These are phyloP conservation scores for Entomophthora muscae DNA, from an alignment of 371 early-diverging fungal genomes.

Conservation along the genomic window DNA sequence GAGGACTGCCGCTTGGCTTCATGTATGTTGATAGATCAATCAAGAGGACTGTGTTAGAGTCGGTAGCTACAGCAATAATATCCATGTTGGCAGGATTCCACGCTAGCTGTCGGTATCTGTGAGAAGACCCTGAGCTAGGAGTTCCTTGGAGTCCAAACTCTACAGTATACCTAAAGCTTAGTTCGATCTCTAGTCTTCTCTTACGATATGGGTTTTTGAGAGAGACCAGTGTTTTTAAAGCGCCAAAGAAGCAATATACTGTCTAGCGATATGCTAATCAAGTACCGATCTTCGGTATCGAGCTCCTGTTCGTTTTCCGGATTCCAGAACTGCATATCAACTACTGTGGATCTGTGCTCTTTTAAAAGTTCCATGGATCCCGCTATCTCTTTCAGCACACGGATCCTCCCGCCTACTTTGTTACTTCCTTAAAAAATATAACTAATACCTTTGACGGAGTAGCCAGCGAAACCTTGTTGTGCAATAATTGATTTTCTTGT, in stretches of 20 bases:
- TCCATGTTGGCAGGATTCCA: background rate
- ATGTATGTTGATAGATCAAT: background rate
- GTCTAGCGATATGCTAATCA: background rate
- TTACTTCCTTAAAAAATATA: background rate
- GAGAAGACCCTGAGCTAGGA: background rate
- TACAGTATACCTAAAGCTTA: background rate
- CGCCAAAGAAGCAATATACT: background rate
- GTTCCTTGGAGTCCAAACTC: background rate
- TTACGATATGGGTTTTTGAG: background rate
- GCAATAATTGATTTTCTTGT: background rate
- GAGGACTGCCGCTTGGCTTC: background rate
- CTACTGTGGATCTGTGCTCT: background rate
- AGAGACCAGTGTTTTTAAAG: background rate
- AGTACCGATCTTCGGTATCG: background rate
- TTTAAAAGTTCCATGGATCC: background rate
- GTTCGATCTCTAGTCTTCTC: background rate
- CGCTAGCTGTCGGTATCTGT: background rate
- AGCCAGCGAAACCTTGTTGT: background rate
- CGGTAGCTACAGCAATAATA: background rate
- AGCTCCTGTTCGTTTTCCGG: background rate
- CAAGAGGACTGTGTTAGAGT: background rate
- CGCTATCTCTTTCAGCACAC: background rate
- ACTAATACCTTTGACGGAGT: background rate
- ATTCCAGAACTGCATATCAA: background rate
- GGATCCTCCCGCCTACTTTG: background rate